Percentiles rank a stretch among this genome's conserved stretches.
Evolutionary conservation across 305 asterid species (phyloP).

Genomic region (Withania somnifera): DNA sequence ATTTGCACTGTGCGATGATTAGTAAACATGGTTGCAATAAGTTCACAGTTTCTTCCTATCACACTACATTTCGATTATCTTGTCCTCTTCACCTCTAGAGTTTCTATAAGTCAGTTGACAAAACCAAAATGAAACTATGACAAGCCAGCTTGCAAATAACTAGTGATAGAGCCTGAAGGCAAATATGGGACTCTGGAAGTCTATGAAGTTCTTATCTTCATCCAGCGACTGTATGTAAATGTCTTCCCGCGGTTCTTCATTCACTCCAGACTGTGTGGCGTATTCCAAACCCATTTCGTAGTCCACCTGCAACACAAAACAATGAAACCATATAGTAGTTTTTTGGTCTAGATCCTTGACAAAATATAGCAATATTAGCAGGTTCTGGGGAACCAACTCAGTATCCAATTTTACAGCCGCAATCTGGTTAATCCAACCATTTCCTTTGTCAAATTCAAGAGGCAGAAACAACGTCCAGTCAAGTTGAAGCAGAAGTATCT

Average conservation of each 20-base stretch:
- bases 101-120: not conserved
- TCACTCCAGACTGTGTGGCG: slow-evolving; percentile 79
- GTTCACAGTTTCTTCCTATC: not conserved
- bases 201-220: slow-evolving; percentile 31
- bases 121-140: not conserved
- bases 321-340: not conserved
- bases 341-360: not conserved
- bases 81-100: not conserved
- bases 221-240: slow-evolving; percentile 45
- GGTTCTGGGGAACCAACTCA: not conserved
- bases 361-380: not conserved
- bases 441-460: not conserved
- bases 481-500: not conserved
- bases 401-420: not conserved
- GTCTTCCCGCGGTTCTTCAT: slow-evolving; percentile 73
- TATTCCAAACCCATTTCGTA: slow-evolving; percentile 89
- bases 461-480: not conserved
- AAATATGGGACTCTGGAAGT: slow-evolving; percentile 45
- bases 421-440: not conserved
- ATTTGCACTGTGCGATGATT: not conserved
- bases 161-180: slow-evolving; percentile 61
- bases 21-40: not conserved
- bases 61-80: not conserved
- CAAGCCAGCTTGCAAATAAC: not conserved
- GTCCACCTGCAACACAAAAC: slow-evolving; percentile 55